Evolutionary conservation across 306 rosid genomes (phyloP).

Genomic region (Hippophae rhamnoides): DNA sequence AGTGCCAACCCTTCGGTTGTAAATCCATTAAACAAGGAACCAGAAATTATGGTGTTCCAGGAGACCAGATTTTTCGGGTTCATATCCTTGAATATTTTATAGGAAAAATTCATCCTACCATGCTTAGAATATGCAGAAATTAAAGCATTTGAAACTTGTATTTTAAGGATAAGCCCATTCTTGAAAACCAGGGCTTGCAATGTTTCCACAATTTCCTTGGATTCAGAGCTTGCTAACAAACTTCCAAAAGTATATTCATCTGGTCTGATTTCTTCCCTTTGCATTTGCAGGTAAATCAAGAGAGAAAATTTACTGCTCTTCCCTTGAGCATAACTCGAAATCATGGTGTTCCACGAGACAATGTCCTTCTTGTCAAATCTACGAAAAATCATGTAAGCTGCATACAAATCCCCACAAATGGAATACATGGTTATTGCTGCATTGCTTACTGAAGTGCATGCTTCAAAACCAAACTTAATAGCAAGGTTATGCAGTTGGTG

Average conservation of each 20-base stretch:
- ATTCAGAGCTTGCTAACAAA: slow-evolving; percentile 41
- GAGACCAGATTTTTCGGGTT: slow-evolving; percentile 48
- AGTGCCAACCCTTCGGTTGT: slow-evolving; percentile 43
- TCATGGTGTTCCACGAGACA: slow-evolving; percentile 68
- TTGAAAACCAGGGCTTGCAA: slow-evolving; percentile 43
- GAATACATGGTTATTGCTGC: slow-evolving; percentile 72
- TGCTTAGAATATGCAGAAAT: slow-evolving; percentile 55
- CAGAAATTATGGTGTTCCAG: slow-evolving; percentile 63
- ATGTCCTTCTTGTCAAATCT: slow-evolving; percentile 45
- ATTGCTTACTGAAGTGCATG: slow-evolving; percentile 48
- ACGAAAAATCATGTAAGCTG: slow-evolving; percentile 40
- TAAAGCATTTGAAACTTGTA: slow-evolving; percentile 53
- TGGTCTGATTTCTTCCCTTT: slow-evolving; percentile 37
- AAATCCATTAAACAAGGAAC: slow-evolving; percentile 44
- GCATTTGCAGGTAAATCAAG: slow-evolving; percentile 44
- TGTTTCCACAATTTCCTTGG: slow-evolving; percentile 36
- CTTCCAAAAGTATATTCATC: slow-evolving; percentile 74
- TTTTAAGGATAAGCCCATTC: slow-evolving; percentile 34
- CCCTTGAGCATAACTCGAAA: slow-evolving; percentile 44
- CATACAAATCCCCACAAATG: slow-evolving; percentile 39
- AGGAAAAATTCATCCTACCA: slow-evolving; percentile 38
- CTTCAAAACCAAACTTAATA: slow-evolving; percentile 48
- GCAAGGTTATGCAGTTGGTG: slow-evolving; percentile 47
- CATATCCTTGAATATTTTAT: slow-evolving; percentile 35
- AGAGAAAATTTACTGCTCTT: slow-evolving; percentile 33